These are phyloP conservation scores for Hebeloma cylindrosporum DNA, from an alignment of 768 basidiomycete species.

Conservation along the genomic window DNA sequence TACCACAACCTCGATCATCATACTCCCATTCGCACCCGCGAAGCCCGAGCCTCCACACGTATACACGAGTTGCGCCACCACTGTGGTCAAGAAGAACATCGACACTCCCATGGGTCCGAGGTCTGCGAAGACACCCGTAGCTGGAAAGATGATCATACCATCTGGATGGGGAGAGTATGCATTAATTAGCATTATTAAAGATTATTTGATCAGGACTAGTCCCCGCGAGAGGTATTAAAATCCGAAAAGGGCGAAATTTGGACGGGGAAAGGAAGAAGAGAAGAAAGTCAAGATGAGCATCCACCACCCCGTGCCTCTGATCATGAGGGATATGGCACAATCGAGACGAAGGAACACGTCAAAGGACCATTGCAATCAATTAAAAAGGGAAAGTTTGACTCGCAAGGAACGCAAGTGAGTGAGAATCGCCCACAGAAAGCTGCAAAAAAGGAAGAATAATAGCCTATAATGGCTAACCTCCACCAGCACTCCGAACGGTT, in stretches of 20 bases:
- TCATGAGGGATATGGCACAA: too few species aligned
- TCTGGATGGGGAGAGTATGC: slow-evolving; percentile 41
- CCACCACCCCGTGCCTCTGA: too few species aligned
- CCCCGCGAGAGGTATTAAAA: too few species aligned
- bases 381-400: too few species aligned
- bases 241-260: too few species aligned
- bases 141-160: slow-evolving; percentile 96
- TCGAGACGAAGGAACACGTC: too few species aligned
- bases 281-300: background rate
- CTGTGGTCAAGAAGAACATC: slow-evolving; percentile 89
- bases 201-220: too few species aligned
- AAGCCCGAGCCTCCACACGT: slow-evolving; percentile 87
- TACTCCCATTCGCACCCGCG: slow-evolving; percentile 86
- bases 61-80: slow-evolving; percentile 83
- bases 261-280: background rate
- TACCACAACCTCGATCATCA: slow-evolving; percentile 99
- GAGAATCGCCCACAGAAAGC: background rate
- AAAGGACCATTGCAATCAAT: too few species aligned
- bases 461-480: slow-evolving; percentile 9
- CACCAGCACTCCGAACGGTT: background rate
- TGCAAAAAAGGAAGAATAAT: slow-evolving; percentile 15
- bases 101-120: slow-evolving; percentile 91
- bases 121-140: slow-evolving; percentile 71
- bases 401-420: background rate
- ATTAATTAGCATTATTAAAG: background rate